Conservation (phyloP, 306 rosid genomes). For the Vicia villosa region DNA sequence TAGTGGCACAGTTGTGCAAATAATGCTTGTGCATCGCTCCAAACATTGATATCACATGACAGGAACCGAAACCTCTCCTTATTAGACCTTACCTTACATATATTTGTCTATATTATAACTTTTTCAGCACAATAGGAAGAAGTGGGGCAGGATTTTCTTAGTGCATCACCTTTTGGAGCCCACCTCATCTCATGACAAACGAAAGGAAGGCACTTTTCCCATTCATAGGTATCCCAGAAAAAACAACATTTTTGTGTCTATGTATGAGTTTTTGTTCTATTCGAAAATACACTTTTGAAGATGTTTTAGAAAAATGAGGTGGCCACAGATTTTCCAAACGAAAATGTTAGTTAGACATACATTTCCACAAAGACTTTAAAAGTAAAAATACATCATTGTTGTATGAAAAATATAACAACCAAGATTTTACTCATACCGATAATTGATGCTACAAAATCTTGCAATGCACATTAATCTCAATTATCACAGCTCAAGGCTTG, state of each 20-base stretch:
- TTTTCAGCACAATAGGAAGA: not conserved
- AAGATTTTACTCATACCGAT: no score
- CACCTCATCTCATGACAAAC: not conserved
- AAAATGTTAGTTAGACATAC: no score
- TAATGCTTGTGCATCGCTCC: slow-evolving; percentile 1
- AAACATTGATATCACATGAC: not conserved
- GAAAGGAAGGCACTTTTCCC: not conserved
- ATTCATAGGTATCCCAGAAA: no score
- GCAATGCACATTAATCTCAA: not conserved
- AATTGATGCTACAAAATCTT: no score
- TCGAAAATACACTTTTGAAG: no score
- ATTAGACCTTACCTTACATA: not conserved
- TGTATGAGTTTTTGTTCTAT: no score
- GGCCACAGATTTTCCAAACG: no score
- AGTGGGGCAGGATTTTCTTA: slow-evolving; percentile 16
- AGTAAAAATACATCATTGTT: no score
- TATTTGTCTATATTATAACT: not conserved
- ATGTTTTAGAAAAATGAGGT: no score
- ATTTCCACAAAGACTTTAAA: no score
- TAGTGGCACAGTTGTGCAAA: slow-evolving; percentile 15
- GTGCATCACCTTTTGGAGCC: slow-evolving; percentile 16
- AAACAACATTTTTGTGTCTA: no score
- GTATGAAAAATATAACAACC: no score
- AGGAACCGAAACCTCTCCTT: not conserved
- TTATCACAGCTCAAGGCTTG: slow-evolving; percentile 22